A percentile compares a stretch with the other conserved stretches of the same genome.
Conservation (phyloP, 768 basidiomycete species). For the Suillus spraguei region DNA sequence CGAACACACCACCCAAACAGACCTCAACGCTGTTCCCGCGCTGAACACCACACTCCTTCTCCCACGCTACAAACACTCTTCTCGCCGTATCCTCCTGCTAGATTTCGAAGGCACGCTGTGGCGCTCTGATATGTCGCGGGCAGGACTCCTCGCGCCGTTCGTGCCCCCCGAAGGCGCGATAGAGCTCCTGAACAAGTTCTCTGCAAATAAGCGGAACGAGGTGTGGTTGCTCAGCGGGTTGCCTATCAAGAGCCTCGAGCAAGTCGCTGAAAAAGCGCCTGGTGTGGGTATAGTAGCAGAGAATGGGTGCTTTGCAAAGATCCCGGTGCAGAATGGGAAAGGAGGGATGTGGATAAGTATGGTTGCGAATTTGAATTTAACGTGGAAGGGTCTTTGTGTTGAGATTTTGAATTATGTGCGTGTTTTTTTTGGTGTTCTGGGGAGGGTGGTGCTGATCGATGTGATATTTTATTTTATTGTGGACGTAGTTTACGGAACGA, state of each 20-base stretch:
- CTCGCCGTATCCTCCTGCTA: constrained; percentile 65
- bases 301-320: constrained; percentile 85
- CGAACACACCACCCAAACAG: constrained; percentile 51
- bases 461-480: background rate
- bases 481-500: constrained; percentile 79
- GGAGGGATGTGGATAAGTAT: constrained; percentile 68
- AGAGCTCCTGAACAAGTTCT: constrained; percentile 54
- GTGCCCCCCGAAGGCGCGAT: constrained; percentile 43
- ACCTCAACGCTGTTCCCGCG: constrained; percentile 37
- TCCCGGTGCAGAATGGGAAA: constrained; percentile 25
- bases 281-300: constrained; percentile 84
- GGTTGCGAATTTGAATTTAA: constrained; percentile 75
- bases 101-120: constrained; percentile 86
- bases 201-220: constrained; percentile 68
- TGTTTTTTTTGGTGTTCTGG: constrained; percentile 15
- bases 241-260: constrained; percentile 63
- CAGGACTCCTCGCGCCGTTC: constrained; percentile 44
- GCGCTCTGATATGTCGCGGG: constrained; percentile 56
- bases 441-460: background rate
- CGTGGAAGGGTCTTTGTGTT: constrained; percentile 79
- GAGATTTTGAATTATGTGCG: constrained; percentile 85
- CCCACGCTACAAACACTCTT: constrained; percentile 66
- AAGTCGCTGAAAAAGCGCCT: constrained; percentile 60
- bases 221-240: constrained; percentile 85
- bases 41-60: constrained; percentile 55